phyloP scores from a whole-genome alignment of 495 filamentous ascomycete species.

The Trypethelium eluteriae region DNA sequence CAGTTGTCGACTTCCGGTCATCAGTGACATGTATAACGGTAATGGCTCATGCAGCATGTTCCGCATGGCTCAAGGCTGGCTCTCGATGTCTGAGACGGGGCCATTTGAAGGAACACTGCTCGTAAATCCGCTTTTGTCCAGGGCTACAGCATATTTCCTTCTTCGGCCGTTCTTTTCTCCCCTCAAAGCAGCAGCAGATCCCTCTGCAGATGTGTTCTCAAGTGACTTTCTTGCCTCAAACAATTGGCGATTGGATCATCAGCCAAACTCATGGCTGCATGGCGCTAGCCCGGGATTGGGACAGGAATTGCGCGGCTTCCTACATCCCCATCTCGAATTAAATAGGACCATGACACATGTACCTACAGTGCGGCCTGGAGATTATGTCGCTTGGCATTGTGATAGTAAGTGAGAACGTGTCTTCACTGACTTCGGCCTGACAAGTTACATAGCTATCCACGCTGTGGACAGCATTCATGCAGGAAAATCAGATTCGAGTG shows the following conservation, averaged over 20 bases:
- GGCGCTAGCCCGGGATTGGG: slow-evolving; percentile 67
- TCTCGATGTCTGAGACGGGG: slow-evolving; percentile 64
- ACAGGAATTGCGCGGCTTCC: slow-evolving; percentile 63
- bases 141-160: slow-evolving; percentile 70
- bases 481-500: slow-evolving; percentile 64
- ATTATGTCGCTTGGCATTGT: slow-evolving; percentile 89
- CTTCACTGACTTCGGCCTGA: slow-evolving; percentile 12
- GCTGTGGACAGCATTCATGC: slow-evolving; percentile 72
- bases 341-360: slow-evolving; percentile 69
- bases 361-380: slow-evolving; percentile 68
- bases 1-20: slow-evolving; percentile 56
- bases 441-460: slow-evolving; percentile 49
- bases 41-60: slow-evolving; percentile 77
- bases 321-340: slow-evolving; percentile 74
- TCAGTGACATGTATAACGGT: slow-evolving; percentile 73
- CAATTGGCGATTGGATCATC: slow-evolving; percentile 43
- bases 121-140: slow-evolving; percentile 69
- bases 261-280: slow-evolving; percentile 53
- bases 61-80: slow-evolving; percentile 83
- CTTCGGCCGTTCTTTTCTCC: slow-evolving; percentile 78
- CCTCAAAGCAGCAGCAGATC: slow-evolving; percentile 27
- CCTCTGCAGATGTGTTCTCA: slow-evolving; percentile 23
- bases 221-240: slow-evolving; percentile 43
- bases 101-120: slow-evolving; percentile 72
- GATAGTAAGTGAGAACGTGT: slow-evolving; percentile 48